Base-by-base conservation (phyloP, 306 rosid genomes). In the Gastrolobium villosum region DNA sequence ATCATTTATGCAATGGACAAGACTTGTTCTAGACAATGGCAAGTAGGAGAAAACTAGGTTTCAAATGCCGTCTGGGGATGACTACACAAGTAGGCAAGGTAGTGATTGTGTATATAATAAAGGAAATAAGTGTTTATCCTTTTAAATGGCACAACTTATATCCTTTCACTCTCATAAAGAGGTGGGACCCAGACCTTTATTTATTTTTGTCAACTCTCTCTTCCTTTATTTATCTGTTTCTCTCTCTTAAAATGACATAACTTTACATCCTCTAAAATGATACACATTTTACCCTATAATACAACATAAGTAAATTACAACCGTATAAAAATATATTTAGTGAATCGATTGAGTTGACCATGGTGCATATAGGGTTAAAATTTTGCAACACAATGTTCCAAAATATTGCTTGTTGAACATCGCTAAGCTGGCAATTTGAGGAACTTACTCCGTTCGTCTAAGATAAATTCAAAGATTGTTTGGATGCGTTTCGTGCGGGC, bases 381-480 rank as follows among this genome's bases (percentile, higher is more conserved):
- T 6, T 6, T 5, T 15, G 32, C 49, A 55, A 7, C 56, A 44
- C 70, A 74, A 34, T 20, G 79, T 8, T 74, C 59, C 66, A 69
- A 70, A 53, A 62, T 34, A 2, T 72, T 37, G 32, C 60, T 52
- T 71, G 4, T 45, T 49, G 50, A 79, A 60, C 55, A 49, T 49
- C 56, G 72, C 72, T 72, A 53, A 63, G 57, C 66, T 52, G 66
- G 60, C 74, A 62, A 49, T 39, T 78, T 52, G 34, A 61, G 57
- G 66, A 65, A 15, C 14, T 31, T 30, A 0, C 28, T 45, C 52
- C 65, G 40, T 46, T 69, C 8, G 5, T 6, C 48, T 7, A 10
- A 43, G 63, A 36, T 35, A 35, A 36, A 36, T 70, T 36, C 63
- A 78, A 70, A 69, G 7, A 59, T 46, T 48, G 26, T 20, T 20